Evolutionary conservation across 75 land plant species (phyloP).

Genomic region (Chamaecyparis obtusa): DNA sequence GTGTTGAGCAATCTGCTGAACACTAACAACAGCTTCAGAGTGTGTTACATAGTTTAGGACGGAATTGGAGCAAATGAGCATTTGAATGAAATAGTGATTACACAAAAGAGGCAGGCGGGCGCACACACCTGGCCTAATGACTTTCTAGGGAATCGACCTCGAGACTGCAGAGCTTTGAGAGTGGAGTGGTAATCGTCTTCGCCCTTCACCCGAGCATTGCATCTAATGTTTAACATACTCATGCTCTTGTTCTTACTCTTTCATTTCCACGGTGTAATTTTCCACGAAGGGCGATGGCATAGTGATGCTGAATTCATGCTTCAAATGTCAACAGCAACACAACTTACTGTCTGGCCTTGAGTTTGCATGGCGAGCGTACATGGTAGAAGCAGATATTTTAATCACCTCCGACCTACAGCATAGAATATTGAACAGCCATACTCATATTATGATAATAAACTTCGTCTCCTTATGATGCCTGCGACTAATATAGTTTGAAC

Average conservation of each 20-base stretch:
- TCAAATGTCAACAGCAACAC: neutral
- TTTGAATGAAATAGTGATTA: neutral
- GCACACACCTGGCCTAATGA: conserved; percentile 84
- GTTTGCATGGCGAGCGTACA: too few species aligned
- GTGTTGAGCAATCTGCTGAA: neutral
- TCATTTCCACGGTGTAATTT: neutral
- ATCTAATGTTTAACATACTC: neutral
- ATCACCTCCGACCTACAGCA: too few species aligned
- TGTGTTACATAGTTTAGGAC: neutral
- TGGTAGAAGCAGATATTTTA: too few species aligned
- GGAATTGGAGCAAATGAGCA: neutral
- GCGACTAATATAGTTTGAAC: too few species aligned
- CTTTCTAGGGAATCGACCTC: conserved; percentile 66
- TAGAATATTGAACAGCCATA: too few species aligned
- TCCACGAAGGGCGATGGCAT: neutral
- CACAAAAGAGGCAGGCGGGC: neutral
- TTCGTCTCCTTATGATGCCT: too few species aligned
- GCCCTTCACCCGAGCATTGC: neutral
- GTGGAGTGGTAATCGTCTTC: conserved; percentile 73
- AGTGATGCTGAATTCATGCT: neutral
- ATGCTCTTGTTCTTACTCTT: neutral
- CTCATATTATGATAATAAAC: too few species aligned
- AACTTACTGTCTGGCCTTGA: too few species aligned
- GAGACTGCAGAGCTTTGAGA: conserved; percentile 73
- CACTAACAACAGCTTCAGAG: neutral